Conservation (phyloP, 169 alveolate species). For the Babesia bigemina region DNA sequence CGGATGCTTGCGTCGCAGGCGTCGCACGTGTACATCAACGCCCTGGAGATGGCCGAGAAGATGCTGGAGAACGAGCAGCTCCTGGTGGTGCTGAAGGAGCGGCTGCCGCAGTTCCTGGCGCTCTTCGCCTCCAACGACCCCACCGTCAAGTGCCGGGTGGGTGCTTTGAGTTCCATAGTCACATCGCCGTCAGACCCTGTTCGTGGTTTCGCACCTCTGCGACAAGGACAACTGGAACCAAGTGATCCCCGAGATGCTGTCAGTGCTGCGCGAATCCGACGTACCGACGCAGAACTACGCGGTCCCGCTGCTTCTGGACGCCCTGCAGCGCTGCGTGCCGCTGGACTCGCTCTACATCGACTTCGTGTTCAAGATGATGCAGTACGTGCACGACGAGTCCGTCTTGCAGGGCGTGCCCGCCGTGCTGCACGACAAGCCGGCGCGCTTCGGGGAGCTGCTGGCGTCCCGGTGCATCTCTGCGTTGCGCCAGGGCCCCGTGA, state of each 20-base stretch:
- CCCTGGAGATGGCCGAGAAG: slow-evolving; percentile 46
- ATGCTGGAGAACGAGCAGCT: slow-evolving; percentile 16
- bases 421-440: slow-evolving; percentile 15
- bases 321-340: slow-evolving; percentile 88
- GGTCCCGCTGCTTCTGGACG: slow-evolving; percentile 87
- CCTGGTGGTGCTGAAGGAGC: slow-evolving; percentile 3
- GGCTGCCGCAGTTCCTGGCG: slow-evolving; percentile 14
- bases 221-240: slow-evolving; percentile 82
- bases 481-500: slow-evolving; percentile 8
- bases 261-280: slow-evolving; percentile 88
- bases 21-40: slow-evolving; percentile 39
- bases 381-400: slow-evolving; percentile 88
- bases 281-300: slow-evolving; percentile 89
- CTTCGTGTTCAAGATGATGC: slow-evolving; percentile 88
- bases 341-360: slow-evolving; percentile 90
- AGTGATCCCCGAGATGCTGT: slow-evolving; percentile 89
- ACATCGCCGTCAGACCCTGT: slow-evolving; percentile 86
- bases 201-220: slow-evolving; percentile 87
- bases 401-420: slow-evolving; percentile 86
- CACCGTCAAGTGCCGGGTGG: slow-evolving; percentile 34
- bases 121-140: slow-evolving; percentile 21
- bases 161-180: slow-evolving; percentile 1
- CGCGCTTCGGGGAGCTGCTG: slow-evolving; percentile 61
- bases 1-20: slow-evolving; percentile 33
- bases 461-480: not conserved